Percentiles rank a stretch among this genome's conserved stretches.
Evolutionary conservation across 345 rosid species (phyloP).

Genomic region (Salix caprea): DNA sequence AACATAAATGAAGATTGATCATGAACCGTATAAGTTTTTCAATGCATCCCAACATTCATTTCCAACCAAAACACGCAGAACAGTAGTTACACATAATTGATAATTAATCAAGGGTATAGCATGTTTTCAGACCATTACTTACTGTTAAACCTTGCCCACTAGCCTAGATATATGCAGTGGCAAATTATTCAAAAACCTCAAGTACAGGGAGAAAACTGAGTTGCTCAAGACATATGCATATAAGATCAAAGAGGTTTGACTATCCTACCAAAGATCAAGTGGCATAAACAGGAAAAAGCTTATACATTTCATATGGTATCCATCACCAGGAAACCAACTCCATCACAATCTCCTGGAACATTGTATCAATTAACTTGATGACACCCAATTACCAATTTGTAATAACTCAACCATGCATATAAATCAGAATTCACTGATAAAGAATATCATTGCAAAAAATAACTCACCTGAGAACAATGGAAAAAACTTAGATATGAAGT

Average conservation of each 20-base stretch:
- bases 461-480: neutral
- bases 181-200: neutral
- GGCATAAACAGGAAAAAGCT: neutral
- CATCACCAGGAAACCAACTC: neutral
- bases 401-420: neutral
- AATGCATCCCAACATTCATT: neutral
- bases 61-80: neutral
- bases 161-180: neutral
- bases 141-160: neutral
- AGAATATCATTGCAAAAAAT: neutral
- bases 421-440: neutral
- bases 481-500: neutral
- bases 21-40: neutral
- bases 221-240: neutral
- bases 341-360: neutral
- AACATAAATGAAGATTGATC: neutral
- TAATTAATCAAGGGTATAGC: neutral
- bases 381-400: neutral
- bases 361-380: neutral
- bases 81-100: neutral
- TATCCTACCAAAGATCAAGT: neutral
- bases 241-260: neutral
- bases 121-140: neutral
- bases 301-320: neutral
- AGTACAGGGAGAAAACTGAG: neutral